A percentile compares a stretch with the other conserved stretches of the same genome.
Evolutionary conservation across 768 basidiomycete genomes (phyloP).

Genomic region (Cystobasidium tubakii): DNA sequence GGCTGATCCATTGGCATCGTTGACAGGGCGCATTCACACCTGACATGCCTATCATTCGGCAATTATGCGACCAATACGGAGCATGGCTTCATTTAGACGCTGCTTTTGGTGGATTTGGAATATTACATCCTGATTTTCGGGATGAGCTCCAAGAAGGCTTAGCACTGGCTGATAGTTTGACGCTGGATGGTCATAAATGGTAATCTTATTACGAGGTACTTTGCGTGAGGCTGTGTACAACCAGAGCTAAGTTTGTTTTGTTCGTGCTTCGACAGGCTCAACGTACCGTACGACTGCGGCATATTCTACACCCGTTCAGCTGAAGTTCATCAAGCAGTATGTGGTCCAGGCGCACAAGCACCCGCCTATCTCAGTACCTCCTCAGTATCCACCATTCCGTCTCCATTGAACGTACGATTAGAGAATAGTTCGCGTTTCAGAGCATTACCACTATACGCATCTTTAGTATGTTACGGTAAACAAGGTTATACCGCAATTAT

Average conservation of each 20-base stretch:
- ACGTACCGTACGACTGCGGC: slow-evolving; percentile 52
- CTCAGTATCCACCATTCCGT: neutral
- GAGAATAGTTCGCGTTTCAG: slow-evolving; percentile 54
- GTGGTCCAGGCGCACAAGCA: slow-evolving; percentile 47
- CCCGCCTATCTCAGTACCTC: slow-evolving; percentile 51
- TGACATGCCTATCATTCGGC: slow-evolving; percentile 47
- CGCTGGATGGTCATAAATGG: slow-evolving; percentile 50
- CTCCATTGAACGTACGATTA: slow-evolving; percentile 51
- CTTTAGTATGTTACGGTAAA: slow-evolving; percentile 50
- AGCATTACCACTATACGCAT: slow-evolving; percentile 51
- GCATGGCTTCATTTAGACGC: slow-evolving; percentile 54
- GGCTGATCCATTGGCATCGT: neutral
- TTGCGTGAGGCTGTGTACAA: no score
- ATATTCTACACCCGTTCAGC: slow-evolving; percentile 50
- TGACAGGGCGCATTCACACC: slow-evolving; percentile 49
- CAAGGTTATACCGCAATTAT: slow-evolving; percentile 51
- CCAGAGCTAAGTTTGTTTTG: no score
- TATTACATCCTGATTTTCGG: slow-evolving; percentile 49
- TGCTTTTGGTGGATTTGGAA: slow-evolving; percentile 53
- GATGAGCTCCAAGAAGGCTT: slow-evolving; percentile 47
- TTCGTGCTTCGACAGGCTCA: slow-evolving; percentile 49
- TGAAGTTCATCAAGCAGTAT: slow-evolving; percentile 46
- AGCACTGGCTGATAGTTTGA: slow-evolving; percentile 51
- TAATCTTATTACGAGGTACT: no score
- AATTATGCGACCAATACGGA: slow-evolving; percentile 49